A percentile compares a stretch with the other conserved stretches of the same genome.
phyloP scores from a whole-genome alignment of 208 protist species.

The Giardia duodenalis region DNA sequence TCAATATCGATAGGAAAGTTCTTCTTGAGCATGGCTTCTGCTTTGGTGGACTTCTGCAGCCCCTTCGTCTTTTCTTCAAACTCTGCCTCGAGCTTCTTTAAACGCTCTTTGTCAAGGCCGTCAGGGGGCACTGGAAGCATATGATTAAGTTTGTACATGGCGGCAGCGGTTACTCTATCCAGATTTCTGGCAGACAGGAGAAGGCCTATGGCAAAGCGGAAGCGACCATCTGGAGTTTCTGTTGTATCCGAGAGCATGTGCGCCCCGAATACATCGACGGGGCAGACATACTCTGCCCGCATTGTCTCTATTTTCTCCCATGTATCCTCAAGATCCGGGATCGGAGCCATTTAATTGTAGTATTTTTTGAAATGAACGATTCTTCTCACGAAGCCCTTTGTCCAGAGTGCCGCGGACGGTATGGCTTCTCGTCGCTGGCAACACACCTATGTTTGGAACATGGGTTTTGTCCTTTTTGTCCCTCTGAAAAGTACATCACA shows the following conservation, averaged over 20 bases:
- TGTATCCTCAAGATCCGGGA: neutral
- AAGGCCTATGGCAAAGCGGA: neutral
- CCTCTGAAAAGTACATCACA: no score
- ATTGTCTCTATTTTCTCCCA: neutral
- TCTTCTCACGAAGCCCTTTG: no score
- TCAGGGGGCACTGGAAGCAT: neutral
- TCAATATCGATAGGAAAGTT: neutral
- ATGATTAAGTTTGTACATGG: neutral
- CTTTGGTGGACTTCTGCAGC: neutral
- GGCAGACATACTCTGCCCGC: neutral
- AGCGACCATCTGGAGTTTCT: slow-evolving; percentile 11
- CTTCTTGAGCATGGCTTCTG: neutral
- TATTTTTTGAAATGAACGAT: no score
- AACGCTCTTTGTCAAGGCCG: neutral
- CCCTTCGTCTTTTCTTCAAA: neutral
- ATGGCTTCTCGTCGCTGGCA: no score
- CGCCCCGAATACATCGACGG: neutral
- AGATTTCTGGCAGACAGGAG: neutral
- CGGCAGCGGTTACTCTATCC: neutral
- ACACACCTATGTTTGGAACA: no score
- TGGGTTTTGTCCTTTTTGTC: no score
- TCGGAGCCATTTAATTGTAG: no score
- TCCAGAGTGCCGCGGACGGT: no score
- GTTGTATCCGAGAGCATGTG: neutral
- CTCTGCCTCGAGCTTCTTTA: neutral